Conservation (phyloP, 2,329 filamentous ascomycete species). For the Stagonosporopsis chrysanthemi region DNA sequence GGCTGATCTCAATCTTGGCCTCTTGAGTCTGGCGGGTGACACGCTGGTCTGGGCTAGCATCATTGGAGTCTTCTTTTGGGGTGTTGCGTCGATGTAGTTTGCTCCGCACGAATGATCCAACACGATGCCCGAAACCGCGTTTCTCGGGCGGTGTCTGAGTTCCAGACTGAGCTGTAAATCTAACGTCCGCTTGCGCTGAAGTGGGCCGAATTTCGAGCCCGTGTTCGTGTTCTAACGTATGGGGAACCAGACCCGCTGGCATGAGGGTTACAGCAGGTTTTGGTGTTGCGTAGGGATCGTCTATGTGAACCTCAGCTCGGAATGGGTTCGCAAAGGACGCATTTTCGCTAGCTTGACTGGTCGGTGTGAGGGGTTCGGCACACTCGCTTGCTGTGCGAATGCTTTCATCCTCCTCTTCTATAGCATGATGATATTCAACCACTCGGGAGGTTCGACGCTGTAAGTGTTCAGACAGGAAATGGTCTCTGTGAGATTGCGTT, state of each 20-base stretch:
- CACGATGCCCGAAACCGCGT: conserved; percentile 40
- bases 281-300: conserved; percentile 28
- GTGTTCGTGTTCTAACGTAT: not conserved
- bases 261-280: conserved; percentile 17
- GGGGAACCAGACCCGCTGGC: not conserved
- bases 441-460: conserved; percentile 39
- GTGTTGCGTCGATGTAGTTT: conserved; percentile 39
- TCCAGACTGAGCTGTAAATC: conserved; percentile 7
- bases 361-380: conserved; percentile 51
- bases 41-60: not conserved
- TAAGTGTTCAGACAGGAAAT: conserved; percentile 29
- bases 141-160: conserved; percentile 32
- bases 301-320: conserved; percentile 36
- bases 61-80: conserved; percentile 27
- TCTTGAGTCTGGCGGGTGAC: not conserved
- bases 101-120: conserved; percentile 44
- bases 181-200: conserved; percentile 13
- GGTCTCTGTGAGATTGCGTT: conserved; percentile 31
- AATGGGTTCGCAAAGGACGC: conserved; percentile 40
- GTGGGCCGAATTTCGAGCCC: not conserved
- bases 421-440: conserved; percentile 38
- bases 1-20: not conserved
- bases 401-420: conserved; percentile 51
- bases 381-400: conserved; percentile 50
- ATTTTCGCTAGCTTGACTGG: conserved; percentile 45